These are phyloP conservation scores for Neofusicoccum cordaticola DNA, from an alignment of 2,329 filamentous ascomycete species.

Conservation along the genomic window DNA sequence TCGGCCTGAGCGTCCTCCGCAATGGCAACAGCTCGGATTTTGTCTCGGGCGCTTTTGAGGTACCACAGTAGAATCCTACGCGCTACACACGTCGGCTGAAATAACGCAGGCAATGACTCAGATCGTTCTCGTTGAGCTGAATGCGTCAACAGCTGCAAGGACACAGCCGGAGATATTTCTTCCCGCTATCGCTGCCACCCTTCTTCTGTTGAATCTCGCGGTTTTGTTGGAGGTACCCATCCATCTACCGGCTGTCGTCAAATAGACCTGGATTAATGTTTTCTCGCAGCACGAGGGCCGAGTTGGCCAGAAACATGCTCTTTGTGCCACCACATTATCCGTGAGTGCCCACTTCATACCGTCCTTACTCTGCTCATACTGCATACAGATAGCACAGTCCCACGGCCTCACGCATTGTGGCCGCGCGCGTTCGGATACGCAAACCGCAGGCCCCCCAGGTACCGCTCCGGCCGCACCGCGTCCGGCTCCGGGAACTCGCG, in stretches of 20 bases:
- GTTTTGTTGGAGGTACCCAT: not conserved
- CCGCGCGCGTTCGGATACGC: not conserved
- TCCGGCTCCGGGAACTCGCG: conserved; percentile 19
- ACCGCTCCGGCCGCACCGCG: conserved; percentile 23
- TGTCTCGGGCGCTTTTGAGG: conserved; percentile 35
- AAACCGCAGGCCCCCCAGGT: conserved; percentile 18
- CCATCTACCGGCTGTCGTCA: not conserved
- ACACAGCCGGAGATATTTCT: not conserved
- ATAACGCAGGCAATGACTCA: not conserved
- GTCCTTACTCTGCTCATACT: not conserved
- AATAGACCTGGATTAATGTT: too few relatives aligned
- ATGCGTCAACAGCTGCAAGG: not conserved
- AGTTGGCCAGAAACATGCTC: not conserved
- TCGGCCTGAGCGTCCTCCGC: conserved; percentile 52
- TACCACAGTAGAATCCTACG: not conserved
- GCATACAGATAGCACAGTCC: not conserved
- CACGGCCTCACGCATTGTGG: conserved; percentile 39
- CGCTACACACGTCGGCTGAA: not conserved
- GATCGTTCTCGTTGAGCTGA: not conserved
- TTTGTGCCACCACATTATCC: not conserved
- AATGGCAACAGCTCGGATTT: conserved; percentile 52
- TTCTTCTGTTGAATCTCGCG: not conserved
- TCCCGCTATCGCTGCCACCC: not conserved
- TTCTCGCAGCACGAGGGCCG: not conserved
- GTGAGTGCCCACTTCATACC: not conserved